These are phyloP conservation scores for Fusarium palustre DNA, from an alignment of 2,329 filamentous ascomycete genomes.

Conservation along the genomic window DNA sequence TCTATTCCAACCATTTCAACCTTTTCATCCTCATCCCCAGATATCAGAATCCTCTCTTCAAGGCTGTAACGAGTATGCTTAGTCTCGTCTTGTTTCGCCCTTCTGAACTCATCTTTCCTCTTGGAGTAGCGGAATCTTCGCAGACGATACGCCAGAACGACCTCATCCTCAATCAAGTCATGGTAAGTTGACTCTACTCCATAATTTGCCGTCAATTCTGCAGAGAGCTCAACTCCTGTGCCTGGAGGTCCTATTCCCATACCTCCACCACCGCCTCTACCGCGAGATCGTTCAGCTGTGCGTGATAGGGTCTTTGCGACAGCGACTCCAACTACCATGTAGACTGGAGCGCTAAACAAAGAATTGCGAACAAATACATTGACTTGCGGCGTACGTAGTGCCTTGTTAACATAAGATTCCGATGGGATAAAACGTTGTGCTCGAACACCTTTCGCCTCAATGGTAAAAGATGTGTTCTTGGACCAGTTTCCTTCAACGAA, in stretches of 20 bases:
- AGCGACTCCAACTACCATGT: conserved; percentile 30
- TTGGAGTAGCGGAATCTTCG: conserved; percentile 30
- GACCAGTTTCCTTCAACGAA: conserved; percentile 19
- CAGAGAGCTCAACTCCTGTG: conserved; percentile 24
- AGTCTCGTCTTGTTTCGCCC: conserved; percentile 20
- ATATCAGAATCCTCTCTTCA: background rate
- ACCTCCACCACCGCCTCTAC: conserved; percentile 18
- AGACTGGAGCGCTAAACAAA: conserved; percentile 25
- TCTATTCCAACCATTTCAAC: no score
- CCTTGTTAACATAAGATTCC: background rate
- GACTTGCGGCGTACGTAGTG: background rate
- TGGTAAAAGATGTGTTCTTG: background rate
- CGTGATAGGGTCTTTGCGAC: conserved; percentile 19
- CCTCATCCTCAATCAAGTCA: conserved; percentile 18
- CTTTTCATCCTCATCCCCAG: background rate
- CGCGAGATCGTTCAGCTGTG: background rate
- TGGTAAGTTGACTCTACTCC: conserved; percentile 10
- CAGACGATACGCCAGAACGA: conserved; percentile 28
- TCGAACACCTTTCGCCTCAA: background rate
- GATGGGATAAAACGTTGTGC: conserved; percentile 6
- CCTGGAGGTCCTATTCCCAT: conserved; percentile 29
- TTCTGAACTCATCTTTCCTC: conserved; percentile 10
- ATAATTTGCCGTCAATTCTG: conserved; percentile 18
- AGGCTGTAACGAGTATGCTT: background rate
- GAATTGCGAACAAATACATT: conserved; percentile 13